Evolutionary conservation across 495 filamentous ascomycete species (phyloP).

Genomic region (Thozetella sp.): DNA sequence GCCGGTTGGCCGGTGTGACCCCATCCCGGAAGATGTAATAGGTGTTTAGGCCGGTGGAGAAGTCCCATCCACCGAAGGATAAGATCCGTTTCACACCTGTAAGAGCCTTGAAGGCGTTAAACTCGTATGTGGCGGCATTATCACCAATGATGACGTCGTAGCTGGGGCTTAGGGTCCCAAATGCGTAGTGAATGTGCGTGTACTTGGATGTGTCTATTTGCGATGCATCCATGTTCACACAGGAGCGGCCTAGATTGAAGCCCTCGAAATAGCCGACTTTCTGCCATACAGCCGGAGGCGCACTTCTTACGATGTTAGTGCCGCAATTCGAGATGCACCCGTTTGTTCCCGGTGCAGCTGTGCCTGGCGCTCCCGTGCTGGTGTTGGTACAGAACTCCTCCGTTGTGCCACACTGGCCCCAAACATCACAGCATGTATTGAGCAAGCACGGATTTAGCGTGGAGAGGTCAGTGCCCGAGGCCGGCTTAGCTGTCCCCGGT

Average conservation of each 20-base stretch:
- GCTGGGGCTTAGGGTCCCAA: slow-evolving; percentile 33
- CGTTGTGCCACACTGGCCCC: slow-evolving; percentile 43
- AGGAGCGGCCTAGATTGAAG: not conserved
- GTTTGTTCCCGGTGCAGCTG: slow-evolving; percentile 23
- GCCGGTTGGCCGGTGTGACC: not conserved
- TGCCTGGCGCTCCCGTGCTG: slow-evolving; percentile 33
- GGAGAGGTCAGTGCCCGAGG: slow-evolving; percentile 9
- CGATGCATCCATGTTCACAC: not conserved
- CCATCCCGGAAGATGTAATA: slow-evolving; percentile 28
- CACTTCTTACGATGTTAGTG: slow-evolving; percentile 9
- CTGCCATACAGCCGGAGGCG: not conserved
- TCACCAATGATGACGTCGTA: slow-evolving; percentile 18
- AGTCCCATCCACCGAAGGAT: slow-evolving; percentile 51
- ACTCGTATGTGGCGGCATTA: slow-evolving; percentile 9
- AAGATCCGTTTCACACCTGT: slow-evolving; percentile 33
- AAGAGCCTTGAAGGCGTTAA: slow-evolving; percentile 21
- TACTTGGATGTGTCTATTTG: not conserved
- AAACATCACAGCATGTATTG: slow-evolving; percentile 31
- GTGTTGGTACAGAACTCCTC: slow-evolving; percentile 34
- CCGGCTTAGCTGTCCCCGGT: slow-evolving; percentile 26
- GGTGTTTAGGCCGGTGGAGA: slow-evolving; percentile 42
- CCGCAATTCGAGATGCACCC: slow-evolving; percentile 46
- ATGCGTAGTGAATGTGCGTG: slow-evolving; percentile 45
- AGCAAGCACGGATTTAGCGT: slow-evolving; percentile 36
- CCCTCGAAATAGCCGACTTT: slow-evolving; percentile 8